Evolutionary conservation across 2,329 filamentous ascomycete species (phyloP).

Genomic region (Curvularia hawaiiensis): DNA sequence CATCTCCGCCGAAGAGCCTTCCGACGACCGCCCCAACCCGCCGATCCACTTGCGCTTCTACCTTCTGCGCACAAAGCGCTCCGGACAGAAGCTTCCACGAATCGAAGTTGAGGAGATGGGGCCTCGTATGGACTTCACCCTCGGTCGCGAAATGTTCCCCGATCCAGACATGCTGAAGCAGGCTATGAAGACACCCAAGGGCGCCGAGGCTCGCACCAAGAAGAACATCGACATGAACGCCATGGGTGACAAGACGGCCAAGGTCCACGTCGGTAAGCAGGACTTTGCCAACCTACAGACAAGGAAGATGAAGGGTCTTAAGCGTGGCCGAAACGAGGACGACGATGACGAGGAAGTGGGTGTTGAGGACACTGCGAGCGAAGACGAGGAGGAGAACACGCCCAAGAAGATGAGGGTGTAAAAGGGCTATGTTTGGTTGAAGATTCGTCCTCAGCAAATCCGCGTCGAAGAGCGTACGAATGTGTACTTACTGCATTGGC

Average conservation of each 20-base stretch:
- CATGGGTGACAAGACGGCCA: slow-evolving; percentile 95
- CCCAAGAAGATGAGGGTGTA: slow-evolving; percentile 37
- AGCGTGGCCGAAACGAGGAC: slow-evolving; percentile 66
- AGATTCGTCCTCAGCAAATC: neutral
- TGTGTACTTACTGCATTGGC: slow-evolving; percentile 32
- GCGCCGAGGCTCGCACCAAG: slow-evolving; percentile 77
- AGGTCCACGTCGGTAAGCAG: slow-evolving; percentile 89
- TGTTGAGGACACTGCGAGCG: slow-evolving; percentile 29
- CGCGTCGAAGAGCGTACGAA: neutral
- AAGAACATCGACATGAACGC: slow-evolving; percentile 94
- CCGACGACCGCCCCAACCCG: slow-evolving; percentile 50
- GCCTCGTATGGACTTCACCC: slow-evolving; percentile 86
- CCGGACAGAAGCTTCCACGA: slow-evolving; percentile 82
- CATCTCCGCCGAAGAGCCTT: slow-evolving; percentile 70
- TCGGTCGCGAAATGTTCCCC: slow-evolving; percentile 80
- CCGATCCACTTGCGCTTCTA: slow-evolving; percentile 75
- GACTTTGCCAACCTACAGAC: slow-evolving; percentile 88
- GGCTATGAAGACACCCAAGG: slow-evolving; percentile 84
- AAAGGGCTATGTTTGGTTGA: neutral
- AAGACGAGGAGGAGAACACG: slow-evolving; percentile 26
- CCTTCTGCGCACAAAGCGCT: slow-evolving; percentile 82
- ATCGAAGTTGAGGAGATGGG: slow-evolving; percentile 97
- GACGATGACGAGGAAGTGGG: slow-evolving; percentile 41
- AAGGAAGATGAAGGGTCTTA: slow-evolving; percentile 99
- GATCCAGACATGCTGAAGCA: slow-evolving; percentile 84